A percentile compares a stretch with the other conserved stretches of the same genome.
Evolutionary conservation across 495 filamentous ascomycete genomes (phyloP).

Genomic region (Letharia lupina): DNA sequence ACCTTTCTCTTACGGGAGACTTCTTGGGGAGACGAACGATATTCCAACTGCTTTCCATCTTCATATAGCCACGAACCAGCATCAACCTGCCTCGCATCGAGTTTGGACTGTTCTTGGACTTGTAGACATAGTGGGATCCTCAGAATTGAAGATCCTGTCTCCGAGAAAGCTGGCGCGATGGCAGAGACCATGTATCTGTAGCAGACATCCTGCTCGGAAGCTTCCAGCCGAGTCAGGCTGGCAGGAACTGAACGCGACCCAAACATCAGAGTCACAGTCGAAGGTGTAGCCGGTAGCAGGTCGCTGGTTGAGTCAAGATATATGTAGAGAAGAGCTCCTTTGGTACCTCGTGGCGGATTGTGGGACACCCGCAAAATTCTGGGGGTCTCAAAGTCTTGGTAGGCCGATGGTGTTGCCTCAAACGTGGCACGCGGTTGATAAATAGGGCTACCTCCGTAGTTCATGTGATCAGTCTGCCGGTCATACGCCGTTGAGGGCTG

Average conservation of each 20-base stretch:
- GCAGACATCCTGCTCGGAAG: constrained; percentile 37
- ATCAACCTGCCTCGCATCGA: constrained; percentile 52
- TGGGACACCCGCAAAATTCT: constrained; percentile 56
- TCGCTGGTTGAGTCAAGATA: constrained; percentile 70
- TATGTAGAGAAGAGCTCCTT: constrained; percentile 61
- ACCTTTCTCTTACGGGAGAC: constrained; percentile 47
- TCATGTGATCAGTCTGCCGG: constrained; percentile 40
- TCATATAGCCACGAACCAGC: constrained; percentile 74
- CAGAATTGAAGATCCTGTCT: constrained; percentile 56
- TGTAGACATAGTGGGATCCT: constrained; percentile 66
- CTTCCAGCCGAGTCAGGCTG: constrained; percentile 51
- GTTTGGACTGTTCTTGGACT: constrained; percentile 58
- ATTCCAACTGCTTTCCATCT: constrained; percentile 34
- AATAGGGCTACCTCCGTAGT: constrained; percentile 37
- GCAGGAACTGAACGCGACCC: constrained; percentile 60
- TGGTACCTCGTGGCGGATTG: constrained; percentile 55
- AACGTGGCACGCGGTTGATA: constrained; percentile 36
- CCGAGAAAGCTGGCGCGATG: constrained; percentile 60
- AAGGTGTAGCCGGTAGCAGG: constrained; percentile 46
- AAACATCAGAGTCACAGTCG: constrained; percentile 62
- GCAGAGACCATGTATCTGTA: constrained; percentile 66
- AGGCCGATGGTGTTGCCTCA: constrained; percentile 38
- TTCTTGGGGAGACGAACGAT: constrained; percentile 21
- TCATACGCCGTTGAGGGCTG: constrained; percentile 41
- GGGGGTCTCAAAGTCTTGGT: constrained; percentile 27